Base-by-base conservation (phyloP, 1,284 basidiomycete genomes). In the Amylostereum chailletii region DNA sequence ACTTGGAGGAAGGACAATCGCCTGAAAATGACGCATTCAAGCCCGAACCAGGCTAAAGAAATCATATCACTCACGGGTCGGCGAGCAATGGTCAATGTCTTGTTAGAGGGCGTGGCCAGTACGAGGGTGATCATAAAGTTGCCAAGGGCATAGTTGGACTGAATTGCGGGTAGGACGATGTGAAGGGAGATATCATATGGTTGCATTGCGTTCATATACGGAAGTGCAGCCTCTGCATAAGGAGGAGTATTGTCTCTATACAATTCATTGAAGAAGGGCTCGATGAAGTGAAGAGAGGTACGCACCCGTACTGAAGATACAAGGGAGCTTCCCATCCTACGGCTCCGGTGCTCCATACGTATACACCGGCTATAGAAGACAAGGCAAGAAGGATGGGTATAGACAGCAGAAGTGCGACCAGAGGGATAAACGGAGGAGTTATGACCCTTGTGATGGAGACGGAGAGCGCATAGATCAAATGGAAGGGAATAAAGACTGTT, bases 121-220 rank as follows among this genome's bases (percentile, higher is more conserved):
- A 72, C 77, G 33, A 90, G 61, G 36, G 71, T 74, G 5, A 77
- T 69, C 86, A 90, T 90, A 63, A 90, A 90, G 63, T 90, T 90
- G 31, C 86, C 86, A 1, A 90, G 74, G 3, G 70, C 80, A 56
- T 76, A 68, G 65, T 88, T 90, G 11, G 79, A 64, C 51, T 81
- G 76, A n/a, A 74, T 75, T 1, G 77, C 69, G 9, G 88, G 88
- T 2, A 90, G 68, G 26, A 67, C 63, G n/a, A 90, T 69, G 48
- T 79, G 75, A 9, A 89, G 65, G 38, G 77, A 79, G 46, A 90
- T 69, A 55, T 88, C 79, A 50, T 90, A 90, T 5, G 76, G 75
- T 53, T 90, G 87, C 37, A 72, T 65, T 19, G 76, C 57, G 45
- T 73, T 71, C 30, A 90, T 66, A 9, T 62, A 49, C 3, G 79